Evolutionary conservation across 305 asterid genomes (phyloP).

Genomic region (Fraxinus sp.): DNA sequence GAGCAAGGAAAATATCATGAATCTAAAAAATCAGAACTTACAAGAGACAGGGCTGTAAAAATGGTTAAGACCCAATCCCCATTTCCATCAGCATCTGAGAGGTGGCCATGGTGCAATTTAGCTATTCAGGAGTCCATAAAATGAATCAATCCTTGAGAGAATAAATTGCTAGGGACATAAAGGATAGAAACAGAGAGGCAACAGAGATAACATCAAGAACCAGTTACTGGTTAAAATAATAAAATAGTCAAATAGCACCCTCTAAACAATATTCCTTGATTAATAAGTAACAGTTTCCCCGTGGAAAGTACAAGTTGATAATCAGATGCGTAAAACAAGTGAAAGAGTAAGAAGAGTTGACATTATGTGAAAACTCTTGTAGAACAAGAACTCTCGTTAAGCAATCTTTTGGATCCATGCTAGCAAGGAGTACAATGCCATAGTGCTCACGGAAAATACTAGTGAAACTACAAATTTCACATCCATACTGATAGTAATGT

Average conservation of each 20-base stretch:
- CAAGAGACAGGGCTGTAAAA: slow-evolving; percentile 86
- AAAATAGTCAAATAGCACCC: background rate
- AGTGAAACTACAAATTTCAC: background rate
- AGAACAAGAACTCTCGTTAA: background rate
- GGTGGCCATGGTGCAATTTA: slow-evolving; percentile 88
- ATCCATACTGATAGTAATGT: background rate
- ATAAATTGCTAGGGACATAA: slow-evolving; percentile 8
- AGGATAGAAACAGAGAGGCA: slow-evolving; percentile 11
- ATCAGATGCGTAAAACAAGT: background rate
- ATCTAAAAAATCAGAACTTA: slow-evolving; percentile 36
- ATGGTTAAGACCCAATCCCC: slow-evolving; percentile 99
- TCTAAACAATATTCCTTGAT: background rate
- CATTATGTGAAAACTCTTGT: background rate
- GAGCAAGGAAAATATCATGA: background rate
- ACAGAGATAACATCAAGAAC: background rate
- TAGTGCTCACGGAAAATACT: background rate
- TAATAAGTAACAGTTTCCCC: background rate
- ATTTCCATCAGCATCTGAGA: slow-evolving; percentile 87
- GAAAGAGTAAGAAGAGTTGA: background rate
- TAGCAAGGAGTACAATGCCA: background rate
- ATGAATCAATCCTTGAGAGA: slow-evolving; percentile 28
- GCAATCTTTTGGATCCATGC: background rate
- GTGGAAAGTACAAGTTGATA: background rate
- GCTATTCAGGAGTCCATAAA: slow-evolving; percentile 46
- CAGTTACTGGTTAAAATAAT: background rate